Evolutionary conservation across 169 alveolate species (phyloP).

Genomic region (Sarcocystis neurona): DNA sequence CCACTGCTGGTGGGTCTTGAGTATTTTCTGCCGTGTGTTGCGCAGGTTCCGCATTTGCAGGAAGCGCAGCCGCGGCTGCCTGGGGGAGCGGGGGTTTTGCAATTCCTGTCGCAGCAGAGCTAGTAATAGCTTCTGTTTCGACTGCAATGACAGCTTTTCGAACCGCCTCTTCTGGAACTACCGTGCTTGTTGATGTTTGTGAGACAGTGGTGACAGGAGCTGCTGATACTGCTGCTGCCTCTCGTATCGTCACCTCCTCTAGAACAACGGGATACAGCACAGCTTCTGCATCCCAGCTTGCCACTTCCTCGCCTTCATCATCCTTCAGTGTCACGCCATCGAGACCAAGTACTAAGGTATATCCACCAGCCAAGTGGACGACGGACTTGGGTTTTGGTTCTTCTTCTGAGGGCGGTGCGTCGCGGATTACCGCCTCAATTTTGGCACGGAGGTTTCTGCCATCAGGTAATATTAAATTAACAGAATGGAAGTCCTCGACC

Average conservation of each 20-base stretch:
- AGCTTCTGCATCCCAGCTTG: constrained; percentile 9
- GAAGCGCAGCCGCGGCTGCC: no score
- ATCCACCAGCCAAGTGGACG: constrained; percentile 22
- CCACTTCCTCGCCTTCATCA: not conserved
- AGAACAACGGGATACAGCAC: constrained; percentile 15
- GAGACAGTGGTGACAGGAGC: not conserved
- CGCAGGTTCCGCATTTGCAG: no score
- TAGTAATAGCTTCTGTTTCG: no score
- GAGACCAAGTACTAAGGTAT: not conserved
- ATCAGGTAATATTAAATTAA: not conserved
- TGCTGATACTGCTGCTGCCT: constrained; percentile 11
- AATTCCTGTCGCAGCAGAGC: no score
- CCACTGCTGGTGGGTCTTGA: no score
- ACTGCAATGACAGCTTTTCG: no score
- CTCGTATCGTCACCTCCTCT: constrained; percentile 26
- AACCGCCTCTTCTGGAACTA: no score
- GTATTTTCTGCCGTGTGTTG: no score
- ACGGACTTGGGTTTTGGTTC: not conserved
- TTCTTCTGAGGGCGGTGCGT: constrained; percentile 24
- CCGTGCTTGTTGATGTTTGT: no score
- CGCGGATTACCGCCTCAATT: constrained; percentile 13
- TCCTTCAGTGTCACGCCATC: constrained; percentile 6
- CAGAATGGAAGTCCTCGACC: not conserved
- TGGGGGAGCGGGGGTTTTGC: no score
- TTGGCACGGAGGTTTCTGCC: constrained; percentile 22